Conservation (phyloP, 2,329 filamentous ascomycete species). For the Eurotiales sp. region DNA sequence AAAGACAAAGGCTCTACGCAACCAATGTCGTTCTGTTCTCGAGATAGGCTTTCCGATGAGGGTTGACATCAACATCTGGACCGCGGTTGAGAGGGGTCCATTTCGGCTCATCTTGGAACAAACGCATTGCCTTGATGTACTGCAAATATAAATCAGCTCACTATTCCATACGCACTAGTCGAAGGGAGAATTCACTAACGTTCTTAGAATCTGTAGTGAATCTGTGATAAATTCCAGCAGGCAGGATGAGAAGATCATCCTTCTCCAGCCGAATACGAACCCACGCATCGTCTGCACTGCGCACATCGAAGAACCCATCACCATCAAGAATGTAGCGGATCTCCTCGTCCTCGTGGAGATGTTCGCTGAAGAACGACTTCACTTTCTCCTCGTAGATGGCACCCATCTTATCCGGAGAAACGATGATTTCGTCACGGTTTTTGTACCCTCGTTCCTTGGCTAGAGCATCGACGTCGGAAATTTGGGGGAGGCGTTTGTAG, state of each 20-base stretch:
- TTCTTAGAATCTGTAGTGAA: slow-evolving; percentile 93
- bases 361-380: slow-evolving; percentile 89
- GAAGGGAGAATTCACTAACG: slow-evolving; percentile 51
- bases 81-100: slow-evolving; percentile 91
- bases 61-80: slow-evolving; percentile 72
- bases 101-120: slow-evolving; percentile 98
- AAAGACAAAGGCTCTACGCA: background rate
- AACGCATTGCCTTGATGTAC: slow-evolving; percentile 92
- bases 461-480: slow-evolving; percentile 68
- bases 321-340: slow-evolving; percentile 91
- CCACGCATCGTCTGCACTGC: slow-evolving; percentile 80
- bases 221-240: slow-evolving; percentile 92
- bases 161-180: too few species aligned
- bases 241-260: slow-evolving; percentile 86
- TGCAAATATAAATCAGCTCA: too few species aligned
- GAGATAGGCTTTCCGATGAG: slow-evolving; percentile 75
- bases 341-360: slow-evolving; percentile 97
- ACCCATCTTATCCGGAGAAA: slow-evolving; percentile 82
- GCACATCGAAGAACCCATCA: slow-evolving; percentile 87
- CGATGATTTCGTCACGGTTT: slow-evolving; percentile 89
- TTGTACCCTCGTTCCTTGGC: slow-evolving; percentile 76
- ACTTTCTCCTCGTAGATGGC: slow-evolving; percentile 89
- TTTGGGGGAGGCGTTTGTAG: slow-evolving; percentile 65
- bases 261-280: slow-evolving; percentile 80
- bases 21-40: slow-evolving; percentile 24